Conservation (phyloP, 1,284 basidiomycete species). For the Calocybe gambosa region DNA sequence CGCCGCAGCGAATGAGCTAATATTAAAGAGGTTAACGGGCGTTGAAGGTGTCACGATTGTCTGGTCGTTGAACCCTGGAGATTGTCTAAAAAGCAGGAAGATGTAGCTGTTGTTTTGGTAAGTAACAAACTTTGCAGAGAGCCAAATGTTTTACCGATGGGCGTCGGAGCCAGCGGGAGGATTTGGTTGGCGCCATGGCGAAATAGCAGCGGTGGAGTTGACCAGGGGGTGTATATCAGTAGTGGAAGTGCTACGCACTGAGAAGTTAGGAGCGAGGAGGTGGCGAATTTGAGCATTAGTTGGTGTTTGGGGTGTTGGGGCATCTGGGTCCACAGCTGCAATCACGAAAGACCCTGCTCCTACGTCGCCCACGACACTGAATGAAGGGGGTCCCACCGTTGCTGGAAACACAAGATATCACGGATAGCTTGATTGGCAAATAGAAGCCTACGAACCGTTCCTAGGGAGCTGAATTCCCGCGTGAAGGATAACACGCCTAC, state of each 20-base stretch:
- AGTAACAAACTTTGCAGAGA: not conserved
- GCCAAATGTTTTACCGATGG: slow-evolving; percentile 35
- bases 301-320: slow-evolving; percentile 42
- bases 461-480: slow-evolving; percentile 18
- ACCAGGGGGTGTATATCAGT: slow-evolving; percentile 19
- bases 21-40: slow-evolving; percentile 35
- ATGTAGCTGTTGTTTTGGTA: slow-evolving; percentile 26
- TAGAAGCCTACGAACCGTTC: slow-evolving; percentile 5
- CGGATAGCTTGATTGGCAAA: not conserved
- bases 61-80: slow-evolving; percentile 35
- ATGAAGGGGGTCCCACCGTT: slow-evolving; percentile 36
- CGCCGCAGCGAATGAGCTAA: slow-evolving; percentile 36
- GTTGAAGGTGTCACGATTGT: slow-evolving; percentile 36
- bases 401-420: slow-evolving; percentile 21
- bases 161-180: slow-evolving; percentile 45
- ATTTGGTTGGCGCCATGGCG: slow-evolving; percentile 39
- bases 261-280: slow-evolving; percentile 44
- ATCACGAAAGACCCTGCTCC: slow-evolving; percentile 39
- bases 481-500: slow-evolving; percentile 14
- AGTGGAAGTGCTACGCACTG: slow-evolving; percentile 12
- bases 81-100: slow-evolving; percentile 44
- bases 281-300: slow-evolving; percentile 43
- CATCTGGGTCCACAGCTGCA: slow-evolving; percentile 44
- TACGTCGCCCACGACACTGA: slow-evolving; percentile 26
- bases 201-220: slow-evolving; percentile 39